Conservation (phyloP, 129 eudicot genomes). For the Arctium lappa region DNA sequence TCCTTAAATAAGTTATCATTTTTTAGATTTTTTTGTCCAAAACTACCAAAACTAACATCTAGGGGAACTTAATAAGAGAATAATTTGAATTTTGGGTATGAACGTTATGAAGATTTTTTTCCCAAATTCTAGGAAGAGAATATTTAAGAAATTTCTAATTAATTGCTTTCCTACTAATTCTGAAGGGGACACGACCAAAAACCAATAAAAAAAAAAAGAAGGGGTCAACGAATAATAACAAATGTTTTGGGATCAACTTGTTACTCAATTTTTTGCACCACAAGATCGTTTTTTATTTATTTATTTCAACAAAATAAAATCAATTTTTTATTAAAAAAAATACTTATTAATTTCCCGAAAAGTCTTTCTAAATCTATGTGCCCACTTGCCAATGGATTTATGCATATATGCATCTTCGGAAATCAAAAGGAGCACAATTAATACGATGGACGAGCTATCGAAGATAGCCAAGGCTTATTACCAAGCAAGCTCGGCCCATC, state of each 20-base stretch:
- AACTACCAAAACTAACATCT: too few species aligned
- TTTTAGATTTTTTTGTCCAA: too few species aligned
- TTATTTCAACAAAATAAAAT: neutral
- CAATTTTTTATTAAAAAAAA: neutral
- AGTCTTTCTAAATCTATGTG: slow-evolving; percentile 22
- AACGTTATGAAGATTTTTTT: too few species aligned
- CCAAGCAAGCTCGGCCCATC: slow-evolving; percentile 19
- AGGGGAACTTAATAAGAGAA: too few species aligned
- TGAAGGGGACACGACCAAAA: neutral
- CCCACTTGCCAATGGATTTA: neutral
- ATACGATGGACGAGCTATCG: slow-evolving; percentile 37
- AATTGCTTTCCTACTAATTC: too few species aligned
- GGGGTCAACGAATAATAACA: neutral
- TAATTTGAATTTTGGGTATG: too few species aligned
- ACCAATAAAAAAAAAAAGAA: too few species aligned
- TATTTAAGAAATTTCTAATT: too few species aligned
- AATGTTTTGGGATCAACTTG: neutral
- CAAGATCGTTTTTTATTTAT: neutral
- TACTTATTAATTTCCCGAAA: neutral
- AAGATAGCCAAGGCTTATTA: slow-evolving; percentile 45
- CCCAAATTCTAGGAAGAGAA: too few species aligned
- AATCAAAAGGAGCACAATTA: neutral
- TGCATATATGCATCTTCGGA: neutral
- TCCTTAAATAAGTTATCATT: too few species aligned
- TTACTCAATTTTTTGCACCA: neutral